Base-by-base conservation (phyloP, 495 filamentous ascomycete genomes). In the Aspergillus kassunensis region DNA sequence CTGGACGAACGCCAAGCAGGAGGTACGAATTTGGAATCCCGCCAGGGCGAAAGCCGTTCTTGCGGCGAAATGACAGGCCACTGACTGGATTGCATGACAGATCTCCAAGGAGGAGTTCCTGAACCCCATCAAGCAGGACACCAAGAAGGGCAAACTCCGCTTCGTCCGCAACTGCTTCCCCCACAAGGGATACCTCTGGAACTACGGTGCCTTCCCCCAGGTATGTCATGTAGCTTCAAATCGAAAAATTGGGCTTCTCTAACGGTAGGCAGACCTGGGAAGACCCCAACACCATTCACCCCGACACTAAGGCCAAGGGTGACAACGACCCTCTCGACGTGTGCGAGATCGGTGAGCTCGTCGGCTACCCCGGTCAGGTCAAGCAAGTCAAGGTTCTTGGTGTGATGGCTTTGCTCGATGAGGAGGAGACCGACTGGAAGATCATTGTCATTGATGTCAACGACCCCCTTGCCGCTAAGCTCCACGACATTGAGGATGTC, bases 391-490 rank as follows among this genome's bases (percentile, higher is more conserved):
- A 97, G 85, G 88, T 97, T 33, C 85, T 99, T 49, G 95, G 95
- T 74, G 91, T 96, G 57, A 99, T 99, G 95, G 95, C 95, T 54
- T 84, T 99, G 58, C 86, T 99, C 37, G 95, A 99, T 64, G 95
- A 99, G 80, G 95, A 91, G 70, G 95, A 99, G 84, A 99, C 95
- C 56, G 95, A 99, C 82, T 99, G 95, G 95, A 99, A 99, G 85
- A 89, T 97, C 74, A 97, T 99, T 61, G 93, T 96, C 75, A 93
- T 99, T 68, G 91, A 99, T 70, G 75, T 97, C 70, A 96, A 97
- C 72, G 95, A 97, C 76, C 93, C 95, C 60, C 78, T 99, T 49
- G 95, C 95, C 44, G 70, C 88, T 55, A 96, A 96, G 82, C 89
- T 99, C 62, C 90, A 99, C 74, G 92, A 97, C 72, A 87, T 99